Base-by-base conservation (phyloP, 495 filamentous ascomycete genomes). In the Articulospora tetracladia region DNA sequence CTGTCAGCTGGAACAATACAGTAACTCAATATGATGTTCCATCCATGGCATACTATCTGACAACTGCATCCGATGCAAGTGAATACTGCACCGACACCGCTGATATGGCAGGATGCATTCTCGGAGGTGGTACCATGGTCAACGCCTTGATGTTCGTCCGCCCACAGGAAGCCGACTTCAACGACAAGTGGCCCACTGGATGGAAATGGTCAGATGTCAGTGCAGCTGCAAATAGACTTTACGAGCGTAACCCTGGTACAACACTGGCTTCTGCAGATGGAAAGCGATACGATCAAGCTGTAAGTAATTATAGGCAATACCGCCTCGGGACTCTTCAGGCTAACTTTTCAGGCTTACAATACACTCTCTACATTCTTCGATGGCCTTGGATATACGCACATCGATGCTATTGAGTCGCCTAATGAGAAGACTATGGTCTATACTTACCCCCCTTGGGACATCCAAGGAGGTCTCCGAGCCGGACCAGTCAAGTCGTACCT, bases 401-500 rank as follows among this genome's bases (percentile, higher is more conserved):
- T 88, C 51, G 77, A 76, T 13, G 80, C 87, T 46, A 87, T 86
- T 68, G 67, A 74, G 2, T 67, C 73, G 25, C 84, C 87, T 0
- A 75, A 85, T 48, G 61, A 75, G 64, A 92, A 91, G 78, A 82
- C 88, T 70, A 74, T 80, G 61, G 83, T 79, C 44, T 91, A 77
- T 65, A 72, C 80, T 47, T 79, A 85, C 69, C 77, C 84, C 7
- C 76, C 86, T 15, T 89, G 81, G 73, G 90, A 89, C 79, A 86
- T 83, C 72, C 71, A 76, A 28, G 72, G 82, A 49, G 86, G 84
- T 39, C 76, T 87, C 71, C 80, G 88, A 58, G 84, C 83, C 34
- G 88, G 89, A 11, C 89, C 87, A 48, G 72, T 90, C 60, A 82
- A 81, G 8, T 90, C 87, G 2, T 92, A 91, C 71, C 81, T 91